Conservation (phyloP, 306 rosid species). For the Nissolia schottii region DNA sequence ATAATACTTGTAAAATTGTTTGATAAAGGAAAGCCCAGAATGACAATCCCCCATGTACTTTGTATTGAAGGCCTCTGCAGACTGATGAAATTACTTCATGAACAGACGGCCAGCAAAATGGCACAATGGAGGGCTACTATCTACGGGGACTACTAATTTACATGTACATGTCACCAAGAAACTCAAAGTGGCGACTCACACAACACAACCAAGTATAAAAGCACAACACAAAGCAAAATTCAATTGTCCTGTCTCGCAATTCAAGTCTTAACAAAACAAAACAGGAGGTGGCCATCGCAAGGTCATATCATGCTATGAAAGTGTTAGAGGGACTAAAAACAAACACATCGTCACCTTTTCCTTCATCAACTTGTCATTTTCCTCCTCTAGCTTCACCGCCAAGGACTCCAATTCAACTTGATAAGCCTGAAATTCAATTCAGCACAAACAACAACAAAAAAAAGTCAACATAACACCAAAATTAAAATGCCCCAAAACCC, state of each 20-base stretch:
- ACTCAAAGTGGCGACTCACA: background rate
- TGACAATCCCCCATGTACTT: background rate
- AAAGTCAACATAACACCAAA: background rate
- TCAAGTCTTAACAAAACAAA: background rate
- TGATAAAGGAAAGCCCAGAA: background rate
- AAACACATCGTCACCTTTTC: conserved; percentile 59
- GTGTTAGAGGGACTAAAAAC: background rate
- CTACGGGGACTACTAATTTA: background rate
- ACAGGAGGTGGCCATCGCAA: background rate
- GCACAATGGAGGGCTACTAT: background rate
- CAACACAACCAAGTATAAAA: background rate
- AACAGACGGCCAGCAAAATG: background rate
- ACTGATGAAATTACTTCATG: background rate
- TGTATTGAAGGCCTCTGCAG: background rate
- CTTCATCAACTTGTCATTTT: conserved; percentile 64
- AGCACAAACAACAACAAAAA: background rate
- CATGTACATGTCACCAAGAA: background rate
- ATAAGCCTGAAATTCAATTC: conserved; percentile 59
- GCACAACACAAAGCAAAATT: background rate
- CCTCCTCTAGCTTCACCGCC: conserved; percentile 75
- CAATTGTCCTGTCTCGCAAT: background rate
- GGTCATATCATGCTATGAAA: background rate
- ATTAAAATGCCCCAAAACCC: background rate
- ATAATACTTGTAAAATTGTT: background rate
- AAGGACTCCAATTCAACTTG: conserved; percentile 83